Percentiles rank a stretch among this genome's conserved stretches.
Evolutionary conservation across 257 asterid genomes (phyloP).

Genomic region (Solanum etuberosum): DNA sequence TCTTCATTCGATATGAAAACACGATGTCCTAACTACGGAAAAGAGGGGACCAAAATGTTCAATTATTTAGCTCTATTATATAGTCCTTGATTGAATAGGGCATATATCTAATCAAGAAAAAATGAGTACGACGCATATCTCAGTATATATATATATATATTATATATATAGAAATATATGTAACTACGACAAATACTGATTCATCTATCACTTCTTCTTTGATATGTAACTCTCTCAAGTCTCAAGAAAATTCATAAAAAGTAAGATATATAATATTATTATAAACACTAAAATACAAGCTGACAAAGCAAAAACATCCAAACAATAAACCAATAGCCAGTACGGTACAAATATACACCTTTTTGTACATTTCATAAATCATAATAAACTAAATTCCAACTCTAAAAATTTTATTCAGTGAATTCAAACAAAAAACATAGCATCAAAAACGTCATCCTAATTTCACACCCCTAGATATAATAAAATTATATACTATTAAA

Average conservation of each 20-base stretch:
- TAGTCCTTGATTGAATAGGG: not conserved
- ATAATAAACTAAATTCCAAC: constrained; percentile 28
- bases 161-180: no score
- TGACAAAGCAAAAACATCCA: constrained; percentile 1
- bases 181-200: not conserved
- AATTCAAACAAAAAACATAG: constrained; percentile 9
- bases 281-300: not conserved
- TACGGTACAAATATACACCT: not conserved
- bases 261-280: constrained; percentile 1
- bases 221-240: not conserved
- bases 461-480: not conserved
- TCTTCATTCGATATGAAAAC: no score
- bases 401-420: constrained; percentile 6
- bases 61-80: not conserved
- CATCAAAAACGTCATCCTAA: not conserved
- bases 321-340: constrained; percentile 2
- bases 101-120: not conserved
- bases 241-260: constrained; percentile 2
- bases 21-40: not conserved
- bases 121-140: not conserved
- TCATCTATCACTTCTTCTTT: constrained; percentile 9
- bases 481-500: not conserved
- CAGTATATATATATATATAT: not conserved
- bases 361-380: constrained; percentile 29
- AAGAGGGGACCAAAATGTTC: not conserved